phyloP scores from a whole-genome alignment of 2,329 filamentous ascomycete genomes.

The Lasiodiplodia citricola region DNA sequence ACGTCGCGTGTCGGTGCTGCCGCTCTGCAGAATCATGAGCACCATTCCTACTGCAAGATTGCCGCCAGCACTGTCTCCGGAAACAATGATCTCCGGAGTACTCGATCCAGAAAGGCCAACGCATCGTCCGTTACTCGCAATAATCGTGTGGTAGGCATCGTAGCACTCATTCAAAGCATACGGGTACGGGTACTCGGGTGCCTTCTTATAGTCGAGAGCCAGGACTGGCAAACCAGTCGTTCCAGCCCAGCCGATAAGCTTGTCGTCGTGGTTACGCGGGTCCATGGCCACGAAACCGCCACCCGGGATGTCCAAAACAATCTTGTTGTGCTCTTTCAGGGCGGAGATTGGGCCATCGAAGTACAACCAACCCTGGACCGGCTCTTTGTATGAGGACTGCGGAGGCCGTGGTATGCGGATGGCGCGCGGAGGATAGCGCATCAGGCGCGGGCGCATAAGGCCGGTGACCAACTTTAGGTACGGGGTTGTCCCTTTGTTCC shows the following conservation, averaged over 20 bases:
- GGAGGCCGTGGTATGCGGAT: slow-evolving; percentile 83
- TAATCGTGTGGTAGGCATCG: slow-evolving; percentile 78
- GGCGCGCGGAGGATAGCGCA: slow-evolving; percentile 78
- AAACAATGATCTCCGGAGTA: slow-evolving; percentile 71
- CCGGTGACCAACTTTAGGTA: slow-evolving; percentile 77
- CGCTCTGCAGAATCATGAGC: slow-evolving; percentile 86
- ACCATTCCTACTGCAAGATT: slow-evolving; percentile 81
- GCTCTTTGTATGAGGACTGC: slow-evolving; percentile 81
- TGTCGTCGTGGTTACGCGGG: slow-evolving; percentile 92
- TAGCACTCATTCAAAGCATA: slow-evolving; percentile 88
- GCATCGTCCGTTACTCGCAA: slow-evolving; percentile 74
- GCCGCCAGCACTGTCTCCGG: slow-evolving; percentile 82
- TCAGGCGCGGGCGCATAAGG: slow-evolving; percentile 78
- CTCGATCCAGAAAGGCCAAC: slow-evolving; percentile 72
- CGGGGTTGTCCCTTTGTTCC: slow-evolving; percentile 93
- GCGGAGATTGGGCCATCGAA: slow-evolving; percentile 86
- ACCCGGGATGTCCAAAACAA: slow-evolving; percentile 89
- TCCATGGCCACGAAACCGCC: slow-evolving; percentile 98
- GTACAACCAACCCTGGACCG: slow-evolving; percentile 87
- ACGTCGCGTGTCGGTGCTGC: slow-evolving; percentile 60
- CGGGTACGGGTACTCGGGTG: slow-evolving; percentile 82
- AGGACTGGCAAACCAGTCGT: slow-evolving; percentile 87
- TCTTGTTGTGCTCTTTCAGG: slow-evolving; percentile 73
- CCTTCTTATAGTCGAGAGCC: slow-evolving; percentile 89
- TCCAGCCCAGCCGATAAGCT: slow-evolving; percentile 88